Conservation (phyloP, 2,329 filamentous ascomycete species). For the Grosmannia huntii region DNA sequence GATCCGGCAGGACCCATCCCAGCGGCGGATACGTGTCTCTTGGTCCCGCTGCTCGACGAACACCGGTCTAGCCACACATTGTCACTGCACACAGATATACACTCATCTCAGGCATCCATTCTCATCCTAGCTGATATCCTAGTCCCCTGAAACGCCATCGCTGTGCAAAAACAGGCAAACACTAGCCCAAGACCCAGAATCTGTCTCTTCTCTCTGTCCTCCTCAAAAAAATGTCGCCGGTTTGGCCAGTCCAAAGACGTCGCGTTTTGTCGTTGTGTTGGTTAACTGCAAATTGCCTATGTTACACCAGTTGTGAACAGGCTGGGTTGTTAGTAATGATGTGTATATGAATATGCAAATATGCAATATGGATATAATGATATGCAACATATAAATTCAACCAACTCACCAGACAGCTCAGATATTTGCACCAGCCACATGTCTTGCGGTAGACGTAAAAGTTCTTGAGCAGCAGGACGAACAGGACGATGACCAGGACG, state of each 20-base stretch:
- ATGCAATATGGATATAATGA: no score
- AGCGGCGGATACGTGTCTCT: no score
- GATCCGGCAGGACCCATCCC: no score
- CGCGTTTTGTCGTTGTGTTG: constrained; percentile 14
- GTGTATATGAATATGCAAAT: no score
- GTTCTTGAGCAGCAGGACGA: constrained; percentile 77
- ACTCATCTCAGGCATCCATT: not conserved
- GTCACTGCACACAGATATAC: no score
- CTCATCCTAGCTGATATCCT: not conserved
- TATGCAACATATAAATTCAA: no score
- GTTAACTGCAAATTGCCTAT: constrained; percentile 23
- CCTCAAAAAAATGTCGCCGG: not conserved
- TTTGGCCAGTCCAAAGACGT: constrained; percentile 3
- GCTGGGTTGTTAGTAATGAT: constrained; percentile 13
- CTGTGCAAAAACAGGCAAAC: not conserved
- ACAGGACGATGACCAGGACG: constrained; percentile 68
- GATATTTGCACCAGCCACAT: constrained; percentile 88
- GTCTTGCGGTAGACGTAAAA: constrained; percentile 71
- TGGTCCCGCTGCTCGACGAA: no score
- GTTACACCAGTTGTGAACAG: constrained; percentile 57
- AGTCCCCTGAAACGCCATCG: not conserved
- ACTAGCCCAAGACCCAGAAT: not conserved
- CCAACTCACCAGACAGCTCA: constrained; percentile 72
- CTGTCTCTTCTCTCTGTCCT: not conserved
- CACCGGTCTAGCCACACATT: no score